Evolutionary conservation across 1,139 yeast species (phyloP).

Genomic region (Pichia cactophila): DNA sequence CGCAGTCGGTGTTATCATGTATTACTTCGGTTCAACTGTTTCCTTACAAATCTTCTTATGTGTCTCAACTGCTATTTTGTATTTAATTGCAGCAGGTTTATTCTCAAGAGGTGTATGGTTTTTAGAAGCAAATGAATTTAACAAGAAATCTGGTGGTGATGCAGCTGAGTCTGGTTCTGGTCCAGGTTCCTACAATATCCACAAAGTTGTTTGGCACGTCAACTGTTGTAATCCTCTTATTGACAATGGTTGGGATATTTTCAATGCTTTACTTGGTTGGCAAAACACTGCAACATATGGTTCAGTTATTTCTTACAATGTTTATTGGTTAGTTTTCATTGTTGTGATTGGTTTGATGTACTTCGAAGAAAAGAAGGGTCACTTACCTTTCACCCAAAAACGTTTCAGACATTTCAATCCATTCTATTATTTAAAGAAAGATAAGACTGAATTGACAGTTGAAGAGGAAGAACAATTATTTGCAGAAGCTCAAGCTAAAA

Average conservation of each 20-base stretch:
- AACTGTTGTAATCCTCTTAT: slow-evolving; percentile 88
- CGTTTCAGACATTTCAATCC: slow-evolving; percentile 57
- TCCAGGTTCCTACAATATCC: slow-evolving; percentile 81
- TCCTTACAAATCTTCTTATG: slow-evolving; percentile 77
- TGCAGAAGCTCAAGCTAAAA: slow-evolving; percentile 33
- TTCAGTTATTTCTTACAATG: slow-evolving; percentile 72
- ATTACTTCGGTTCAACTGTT: slow-evolving; percentile 64
- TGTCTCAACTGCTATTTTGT: slow-evolving; percentile 72
- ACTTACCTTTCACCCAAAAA: slow-evolving; percentile 49
- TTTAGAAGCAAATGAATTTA: slow-evolving; percentile 61
- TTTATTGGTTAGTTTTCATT: slow-evolving; percentile 71
- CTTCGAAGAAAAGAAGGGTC: slow-evolving; percentile 63
- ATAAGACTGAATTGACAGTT: slow-evolving; percentile 49
- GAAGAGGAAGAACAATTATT: slow-evolving; percentile 47
- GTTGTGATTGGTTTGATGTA: slow-evolving; percentile 49
- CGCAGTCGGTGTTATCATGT: slow-evolving; percentile 56
- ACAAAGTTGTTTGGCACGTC: slow-evolving; percentile 80
- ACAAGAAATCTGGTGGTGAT: slow-evolving; percentile 71
- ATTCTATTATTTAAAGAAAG: slow-evolving; percentile 62
- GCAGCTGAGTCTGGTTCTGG: slow-evolving; percentile 87
- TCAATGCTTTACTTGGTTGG: slow-evolving; percentile 84
- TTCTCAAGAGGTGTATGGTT: slow-evolving; percentile 88
- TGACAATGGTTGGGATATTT: slow-evolving; percentile 90
- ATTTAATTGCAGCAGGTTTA: slow-evolving; percentile 81
- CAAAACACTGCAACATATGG: slow-evolving; percentile 89